These are phyloP conservation scores for Candida sojae DNA, from an alignment of 1,139 yeast genomes.

Conservation along the genomic window DNA sequence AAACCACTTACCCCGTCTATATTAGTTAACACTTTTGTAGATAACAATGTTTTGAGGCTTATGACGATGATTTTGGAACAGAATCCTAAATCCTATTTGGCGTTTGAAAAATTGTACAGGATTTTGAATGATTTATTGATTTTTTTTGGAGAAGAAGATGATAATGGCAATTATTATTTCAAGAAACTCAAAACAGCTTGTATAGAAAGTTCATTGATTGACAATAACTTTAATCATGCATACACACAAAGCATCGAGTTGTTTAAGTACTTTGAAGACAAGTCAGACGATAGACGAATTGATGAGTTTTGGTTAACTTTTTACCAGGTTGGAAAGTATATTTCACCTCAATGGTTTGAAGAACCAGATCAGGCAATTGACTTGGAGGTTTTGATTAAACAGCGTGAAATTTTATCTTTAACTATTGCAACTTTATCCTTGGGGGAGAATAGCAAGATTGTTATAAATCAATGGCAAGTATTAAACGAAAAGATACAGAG, in stretches of 20 bases:
- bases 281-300: constrained; percentile 17
- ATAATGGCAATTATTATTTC: constrained; percentile 21
- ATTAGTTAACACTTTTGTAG: constrained; percentile 25
- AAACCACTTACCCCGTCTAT: constrained; percentile 30
- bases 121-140: constrained; percentile 42
- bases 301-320: constrained; percentile 57
- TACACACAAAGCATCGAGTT: constrained; percentile 36
- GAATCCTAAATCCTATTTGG: constrained; percentile 54
- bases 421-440: constrained; percentile 26
- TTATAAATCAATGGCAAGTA: constrained; percentile 39
- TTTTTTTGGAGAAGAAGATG: constrained; percentile 17
- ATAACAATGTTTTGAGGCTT: constrained; percentile 25
- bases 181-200: constrained; percentile 49
- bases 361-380: constrained; percentile 18
- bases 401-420: constrained; percentile 50
- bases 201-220: constrained; percentile 58
- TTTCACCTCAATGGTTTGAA: constrained; percentile 50
- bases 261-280: constrained; percentile 21
- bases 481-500: constrained; percentile 30
- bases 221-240: constrained; percentile 57
- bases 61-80: constrained; percentile 50
- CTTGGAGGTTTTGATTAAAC: constrained; percentile 32
- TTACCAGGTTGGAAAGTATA: constrained; percentile 61
- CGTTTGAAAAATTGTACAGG: constrained; percentile 44
- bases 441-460: constrained; percentile 30